Percentiles rank a stretch among this genome's conserved stretches.
Evolutionary conservation across 345 rosid species (phyloP).

Genomic region (Eucalyptus cloeziana): DNA sequence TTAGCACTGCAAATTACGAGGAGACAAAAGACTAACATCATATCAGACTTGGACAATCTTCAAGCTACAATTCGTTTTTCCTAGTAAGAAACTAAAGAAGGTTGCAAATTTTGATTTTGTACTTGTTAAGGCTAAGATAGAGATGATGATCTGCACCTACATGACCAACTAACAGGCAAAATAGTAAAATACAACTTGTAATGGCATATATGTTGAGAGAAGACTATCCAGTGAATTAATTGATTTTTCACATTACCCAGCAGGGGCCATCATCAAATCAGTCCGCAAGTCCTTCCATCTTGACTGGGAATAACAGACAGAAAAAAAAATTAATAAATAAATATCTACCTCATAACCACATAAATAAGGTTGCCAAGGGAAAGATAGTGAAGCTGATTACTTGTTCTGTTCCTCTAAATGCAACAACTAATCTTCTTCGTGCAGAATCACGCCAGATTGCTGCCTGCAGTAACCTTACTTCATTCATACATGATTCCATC

Average conservation of each 20-base stretch:
- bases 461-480: constrained; percentile 36
- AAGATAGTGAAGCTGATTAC: constrained; percentile 26
- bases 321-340: background rate
- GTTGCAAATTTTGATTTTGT: background rate
- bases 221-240: background rate
- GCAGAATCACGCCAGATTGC: constrained; percentile 95
- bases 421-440: constrained; percentile 66
- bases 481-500: background rate
- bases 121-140: background rate
- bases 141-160: background rate
- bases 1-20: background rate
- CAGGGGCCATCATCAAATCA: constrained; percentile 81
- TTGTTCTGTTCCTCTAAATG: constrained; percentile 98
- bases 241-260: constrained; percentile 50
- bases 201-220: background rate
- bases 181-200: background rate
- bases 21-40: background rate
- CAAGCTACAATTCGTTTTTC: background rate
- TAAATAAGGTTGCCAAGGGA: background rate
- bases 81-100: background rate
- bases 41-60: background rate
- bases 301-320: constrained; percentile 22
- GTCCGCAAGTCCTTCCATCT: constrained; percentile 93
- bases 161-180: background rate
- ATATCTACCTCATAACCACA: background rate